Evolutionary conservation across 2,329 filamentous ascomycete species (phyloP), one percentile per base, ranked within the genome.

Genomic region (Lecanicillium sp.): DNA sequence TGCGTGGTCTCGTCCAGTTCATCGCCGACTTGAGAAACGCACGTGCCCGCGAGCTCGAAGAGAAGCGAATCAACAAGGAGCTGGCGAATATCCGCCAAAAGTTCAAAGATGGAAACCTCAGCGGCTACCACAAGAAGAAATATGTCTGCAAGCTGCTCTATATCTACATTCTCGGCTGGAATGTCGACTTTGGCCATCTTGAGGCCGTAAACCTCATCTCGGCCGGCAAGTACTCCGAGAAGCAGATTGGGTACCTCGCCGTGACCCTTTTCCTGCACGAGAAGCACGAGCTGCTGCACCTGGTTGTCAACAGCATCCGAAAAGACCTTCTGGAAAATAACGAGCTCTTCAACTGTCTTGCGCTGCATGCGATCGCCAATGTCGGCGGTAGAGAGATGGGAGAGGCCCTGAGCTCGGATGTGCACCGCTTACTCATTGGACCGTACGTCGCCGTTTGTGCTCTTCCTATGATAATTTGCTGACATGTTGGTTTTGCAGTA

Each of bases 71-170:
- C 69, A 98, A 98, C 65, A 98, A 98, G 71, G 92, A 98, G 69
- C 68, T 98, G 61, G 92, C 92, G 58, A 98, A 98, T 59, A 98
- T 98, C 61, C 81, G 81, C 56, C 87, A 96, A 68, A 97, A 97
- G 66, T 98, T 97, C 72, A 95, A 94, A 75, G 86, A 92, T 61
- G 89, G 88, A 48, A 92, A 76, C 57, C 70, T 98, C 42, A 95
- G 84, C 58, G 94, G 92, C 49, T 98, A 98, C 59, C 88, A 96
- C 71, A 96, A 94, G 73, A 98, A 98, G 77, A 98, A 98, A 84
- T 98, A 98, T 60, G 92, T 98, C 50, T 98, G 92, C 86, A 98
- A 98, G 80, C 79, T 98, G 50, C 73, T 98, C 45, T 98, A 98
- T 63, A 97, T 98, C 55, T 98, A 98, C 64, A 98, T 98, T 44